These are phyloP conservation scores for Nicotiana rustica DNA, from an alignment of 305 asterid genomes.

Conservation along the genomic window DNA sequence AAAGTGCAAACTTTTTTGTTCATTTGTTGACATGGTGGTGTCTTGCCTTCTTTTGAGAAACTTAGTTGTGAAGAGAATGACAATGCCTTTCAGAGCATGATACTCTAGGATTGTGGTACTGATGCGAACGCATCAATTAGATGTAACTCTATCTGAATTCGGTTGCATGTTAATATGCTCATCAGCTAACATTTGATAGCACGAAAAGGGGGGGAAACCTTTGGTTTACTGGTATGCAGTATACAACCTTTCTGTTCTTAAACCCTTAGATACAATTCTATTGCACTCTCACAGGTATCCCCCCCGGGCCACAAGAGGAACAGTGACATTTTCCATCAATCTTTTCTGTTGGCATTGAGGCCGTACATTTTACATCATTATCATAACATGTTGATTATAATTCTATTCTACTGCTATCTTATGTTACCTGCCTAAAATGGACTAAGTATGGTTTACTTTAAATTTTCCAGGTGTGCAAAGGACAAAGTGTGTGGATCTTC, in stretches of 20 bases:
- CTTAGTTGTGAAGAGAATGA: not conserved
- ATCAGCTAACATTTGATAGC: not conserved
- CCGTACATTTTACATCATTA: not conserved
- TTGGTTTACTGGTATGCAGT: not conserved
- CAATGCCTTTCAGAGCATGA: slow-evolving; percentile 17
- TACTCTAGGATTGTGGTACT: not conserved
- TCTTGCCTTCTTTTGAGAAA: not conserved
- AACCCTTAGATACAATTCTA: too few species aligned
- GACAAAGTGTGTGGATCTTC: slow-evolving; percentile 10
- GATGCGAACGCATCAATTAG: not conserved
- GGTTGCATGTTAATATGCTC: not conserved
- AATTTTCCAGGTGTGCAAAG: slow-evolving; percentile 28
- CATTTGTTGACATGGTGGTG: not conserved
- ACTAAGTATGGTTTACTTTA: not conserved
- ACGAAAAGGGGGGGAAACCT: not conserved
- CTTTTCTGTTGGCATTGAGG: not conserved
- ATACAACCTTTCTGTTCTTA: too few species aligned
- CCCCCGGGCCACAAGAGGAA: too few species aligned
- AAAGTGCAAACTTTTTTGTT: not conserved
- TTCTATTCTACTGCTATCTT: not conserved
- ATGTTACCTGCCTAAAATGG: not conserved
- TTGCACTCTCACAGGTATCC: too few species aligned
- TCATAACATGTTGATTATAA: not conserved
- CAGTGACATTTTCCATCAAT: not conserved
- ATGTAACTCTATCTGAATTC: not conserved